Conservation (phyloP, 176 grass and related monocot species). For the Aegilops longissima region DNA sequence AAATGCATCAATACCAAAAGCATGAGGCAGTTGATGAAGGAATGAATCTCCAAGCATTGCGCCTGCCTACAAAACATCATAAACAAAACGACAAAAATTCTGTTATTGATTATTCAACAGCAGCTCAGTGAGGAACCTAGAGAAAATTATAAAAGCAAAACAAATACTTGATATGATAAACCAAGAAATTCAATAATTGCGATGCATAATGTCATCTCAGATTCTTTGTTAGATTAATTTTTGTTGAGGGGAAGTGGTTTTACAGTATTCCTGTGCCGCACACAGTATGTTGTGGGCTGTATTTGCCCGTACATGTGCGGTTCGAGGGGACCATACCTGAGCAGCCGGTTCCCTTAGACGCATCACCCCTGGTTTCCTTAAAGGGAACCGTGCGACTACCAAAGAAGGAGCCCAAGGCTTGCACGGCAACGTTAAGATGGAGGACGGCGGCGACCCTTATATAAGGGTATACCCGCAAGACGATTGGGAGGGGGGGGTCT, state of each 20-base stretch:
- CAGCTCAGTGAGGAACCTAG: background rate
- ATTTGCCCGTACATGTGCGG: background rate
- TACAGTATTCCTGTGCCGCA: background rate
- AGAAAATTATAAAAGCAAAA: background rate
- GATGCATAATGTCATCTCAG: background rate
- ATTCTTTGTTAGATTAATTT: background rate
- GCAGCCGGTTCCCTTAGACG: background rate
- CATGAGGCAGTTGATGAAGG: slow-evolving; percentile 98
- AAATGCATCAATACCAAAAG: slow-evolving; percentile 73
- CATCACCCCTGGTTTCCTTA: background rate
- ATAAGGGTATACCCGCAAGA: background rate
- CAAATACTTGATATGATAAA: background rate
- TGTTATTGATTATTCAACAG: background rate
- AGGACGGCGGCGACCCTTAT: background rate
- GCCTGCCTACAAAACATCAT: slow-evolving; percentile 69
- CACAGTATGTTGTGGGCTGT: background rate
- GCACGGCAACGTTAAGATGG: background rate
- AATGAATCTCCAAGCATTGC: slow-evolving; percentile 99
- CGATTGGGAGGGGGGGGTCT: background rate
- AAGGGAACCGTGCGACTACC: background rate
- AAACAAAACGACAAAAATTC: slow-evolving; percentile 13
- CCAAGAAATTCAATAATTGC: background rate
- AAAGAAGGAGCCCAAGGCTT: background rate
- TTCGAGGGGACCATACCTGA: background rate
- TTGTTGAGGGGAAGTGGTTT: background rate